Conservation (phyloP, 805 yeast genomes). For the Metahyphopichia silvanorum region DNA sequence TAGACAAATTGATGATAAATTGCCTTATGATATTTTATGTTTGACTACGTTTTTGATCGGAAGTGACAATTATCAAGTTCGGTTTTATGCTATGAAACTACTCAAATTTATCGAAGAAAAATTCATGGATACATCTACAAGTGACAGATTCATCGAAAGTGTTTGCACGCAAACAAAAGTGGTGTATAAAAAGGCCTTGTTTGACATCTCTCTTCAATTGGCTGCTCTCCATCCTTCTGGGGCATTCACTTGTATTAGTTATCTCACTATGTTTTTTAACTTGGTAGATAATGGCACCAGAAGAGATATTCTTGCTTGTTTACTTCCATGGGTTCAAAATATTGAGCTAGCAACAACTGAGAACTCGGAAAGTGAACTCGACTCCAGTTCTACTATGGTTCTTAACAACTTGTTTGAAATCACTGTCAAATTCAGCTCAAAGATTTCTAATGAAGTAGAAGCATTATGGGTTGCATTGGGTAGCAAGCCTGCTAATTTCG, state of each 20-base stretch:
- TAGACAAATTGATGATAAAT: constrained; percentile 41
- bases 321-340: constrained; percentile 91
- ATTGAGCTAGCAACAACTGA: constrained; percentile 49
- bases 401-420: constrained; percentile 79
- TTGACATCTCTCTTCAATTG: constrained; percentile 71
- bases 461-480: constrained; percentile 96
- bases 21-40: constrained; percentile 67
- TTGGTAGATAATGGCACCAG: constrained; percentile 55
- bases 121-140: constrained; percentile 42
- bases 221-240: constrained; percentile 59
- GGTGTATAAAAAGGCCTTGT: constrained; percentile 82
- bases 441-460: constrained; percentile 82
- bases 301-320: constrained; percentile 73
- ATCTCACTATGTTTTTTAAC: constrained; percentile 66
- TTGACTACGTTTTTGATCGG: constrained; percentile 79
- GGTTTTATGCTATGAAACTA: constrained; percentile 72
- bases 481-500: constrained; percentile 63
- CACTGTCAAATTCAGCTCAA: constrained; percentile 71
- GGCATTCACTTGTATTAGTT: constrained; percentile 62
- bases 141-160: constrained; percentile 60
- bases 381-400: constrained; percentile 55
- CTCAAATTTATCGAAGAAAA: constrained; percentile 60
- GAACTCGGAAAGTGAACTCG: constrained; percentile 10
- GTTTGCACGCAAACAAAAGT: constrained; percentile 74
- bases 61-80: constrained; percentile 60